These are phyloP conservation scores for Pleurotus cornucopiae DNA, from an alignment of 768 basidiomycete genomes.

Conservation along the genomic window DNA sequence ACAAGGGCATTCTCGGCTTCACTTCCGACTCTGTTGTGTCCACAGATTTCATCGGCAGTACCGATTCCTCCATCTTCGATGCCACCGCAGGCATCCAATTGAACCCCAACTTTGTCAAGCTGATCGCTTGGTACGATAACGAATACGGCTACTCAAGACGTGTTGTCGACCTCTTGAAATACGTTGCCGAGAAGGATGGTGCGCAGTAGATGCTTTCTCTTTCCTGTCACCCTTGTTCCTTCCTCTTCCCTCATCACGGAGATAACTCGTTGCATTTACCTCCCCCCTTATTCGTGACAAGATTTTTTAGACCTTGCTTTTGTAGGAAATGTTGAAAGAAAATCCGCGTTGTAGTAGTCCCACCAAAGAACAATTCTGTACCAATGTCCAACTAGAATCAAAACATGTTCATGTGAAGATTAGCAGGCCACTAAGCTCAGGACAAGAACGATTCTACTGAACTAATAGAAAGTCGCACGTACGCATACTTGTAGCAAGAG, in stretches of 20 bases:
- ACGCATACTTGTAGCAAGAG: constrained; percentile 19
- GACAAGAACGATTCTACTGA: no score
- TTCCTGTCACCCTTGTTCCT: background rate
- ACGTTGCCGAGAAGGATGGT: constrained; percentile 71
- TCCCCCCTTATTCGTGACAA: background rate
- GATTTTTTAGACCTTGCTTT: constrained; percentile 2
- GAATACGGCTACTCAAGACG: constrained; percentile 94
- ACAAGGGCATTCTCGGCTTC: constrained; percentile 81
- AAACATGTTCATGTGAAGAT: background rate
- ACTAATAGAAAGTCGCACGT: no score
- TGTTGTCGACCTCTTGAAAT: constrained; percentile 86
- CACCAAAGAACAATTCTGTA: constrained; percentile 8
- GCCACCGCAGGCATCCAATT: constrained; percentile 90
- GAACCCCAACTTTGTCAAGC: constrained; percentile 92
- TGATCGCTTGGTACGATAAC: constrained; percentile 94
- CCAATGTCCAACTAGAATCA: constrained; percentile 3
- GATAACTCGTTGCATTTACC: background rate
- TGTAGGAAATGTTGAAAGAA: constrained; percentile 2
- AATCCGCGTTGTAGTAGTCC: constrained; percentile 2
- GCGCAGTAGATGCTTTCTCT: constrained; percentile 9
- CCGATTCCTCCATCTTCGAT: constrained; percentile 87
- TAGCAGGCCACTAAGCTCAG: no score
- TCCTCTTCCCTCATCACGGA: background rate
- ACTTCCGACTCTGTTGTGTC: constrained; percentile 93
- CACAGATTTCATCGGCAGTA: constrained; percentile 84